Evolutionary conservation across 2,329 filamentous ascomycete genomes (phyloP), one percentile per base, ranked within the genome.

Genomic region (Colletotrichum karsti): DNA sequence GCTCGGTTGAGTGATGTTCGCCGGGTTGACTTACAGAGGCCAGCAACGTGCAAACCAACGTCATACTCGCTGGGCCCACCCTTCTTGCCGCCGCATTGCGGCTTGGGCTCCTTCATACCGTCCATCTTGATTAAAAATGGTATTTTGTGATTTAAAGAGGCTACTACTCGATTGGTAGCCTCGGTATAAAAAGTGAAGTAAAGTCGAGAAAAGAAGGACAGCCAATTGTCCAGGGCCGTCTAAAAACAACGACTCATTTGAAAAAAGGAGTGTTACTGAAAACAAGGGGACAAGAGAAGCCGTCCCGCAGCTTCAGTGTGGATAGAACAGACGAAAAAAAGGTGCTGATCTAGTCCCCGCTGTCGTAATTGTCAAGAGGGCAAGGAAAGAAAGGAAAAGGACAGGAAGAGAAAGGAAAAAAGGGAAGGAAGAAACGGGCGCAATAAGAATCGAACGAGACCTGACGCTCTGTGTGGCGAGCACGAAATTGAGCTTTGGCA

Each of bases 11-110:
- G 53, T 28, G 12, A 33, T 13, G 26, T 12, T 22, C 4, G n/a
- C 24, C 30, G 10, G 37, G 35, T 41, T 26, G 9, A 78, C 81
- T 79, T 72, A 83, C 81, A 83, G n/a, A 83, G 73, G 42, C 76
- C 82, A 42, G 76, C 73, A 26, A 80, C 78, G 59, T 84, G 82
- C 20, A 84, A 69, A n/a, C 74, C 73, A 35, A 83, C 71, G 67
- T 84, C 81, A 66, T 84, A 84, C 48, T 82, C 81, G 24, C 8
- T 48, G 26, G 44, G 2, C 67, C 80, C 81, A 1, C 56, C 68
- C 67, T 78, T 72, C 65, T 74, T 67, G 18, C 75, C 75, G 20
- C 81, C 81, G 56, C 81, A 83, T 35, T 72, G 70, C 20, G 81
- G 82, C 76, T 83, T 80, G 54, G 71, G 72, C 28, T 71, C 75